Evolutionary conservation across 2,329 filamentous ascomycete genomes (phyloP).

Genomic region (Clonostachys solani): DNA sequence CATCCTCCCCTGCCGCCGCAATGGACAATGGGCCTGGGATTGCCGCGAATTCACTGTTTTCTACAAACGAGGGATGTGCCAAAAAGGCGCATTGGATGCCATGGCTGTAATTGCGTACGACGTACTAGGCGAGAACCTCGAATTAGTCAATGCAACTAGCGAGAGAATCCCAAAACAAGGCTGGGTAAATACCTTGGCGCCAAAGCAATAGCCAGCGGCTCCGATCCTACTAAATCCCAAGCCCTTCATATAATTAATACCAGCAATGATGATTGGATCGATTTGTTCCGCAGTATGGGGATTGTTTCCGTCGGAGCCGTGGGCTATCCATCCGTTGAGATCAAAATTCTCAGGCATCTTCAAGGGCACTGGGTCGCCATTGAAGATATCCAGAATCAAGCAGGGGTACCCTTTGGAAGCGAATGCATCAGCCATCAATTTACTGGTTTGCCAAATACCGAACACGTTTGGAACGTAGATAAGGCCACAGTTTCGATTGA

Average conservation of each 20-base stretch:
- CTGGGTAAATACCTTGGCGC: constrained; percentile 43
- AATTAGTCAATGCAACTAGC: neutral
- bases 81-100: constrained; percentile 68
- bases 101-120: constrained; percentile 57
- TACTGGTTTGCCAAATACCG: constrained; percentile 40
- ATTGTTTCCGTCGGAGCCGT: constrained; percentile 39
- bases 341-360: constrained; percentile 27
- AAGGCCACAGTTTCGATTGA: constrained; percentile 17
- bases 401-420: constrained; percentile 22
- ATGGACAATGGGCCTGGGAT: constrained; percentile 68
- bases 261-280: constrained; percentile 19
- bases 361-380: constrained; percentile 33
- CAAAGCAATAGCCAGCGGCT: constrained; percentile 71
- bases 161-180: no score
- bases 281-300: constrained; percentile 19
- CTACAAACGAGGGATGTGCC: constrained; percentile 75
- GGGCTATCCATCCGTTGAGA: constrained; percentile 19
- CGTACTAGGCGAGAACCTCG: constrained; percentile 35
- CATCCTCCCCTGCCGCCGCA: constrained; percentile 58
- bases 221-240: constrained; percentile 55
- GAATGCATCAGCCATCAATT: constrained; percentile 28
- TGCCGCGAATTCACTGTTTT: constrained; percentile 58
- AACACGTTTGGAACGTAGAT: constrained; percentile 24
- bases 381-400: constrained; percentile 24
- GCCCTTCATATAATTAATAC: constrained; percentile 46